Evolutionary conservation across 2,329 filamentous ascomycete species (phyloP).

Genomic region (Phoma sp.): DNA sequence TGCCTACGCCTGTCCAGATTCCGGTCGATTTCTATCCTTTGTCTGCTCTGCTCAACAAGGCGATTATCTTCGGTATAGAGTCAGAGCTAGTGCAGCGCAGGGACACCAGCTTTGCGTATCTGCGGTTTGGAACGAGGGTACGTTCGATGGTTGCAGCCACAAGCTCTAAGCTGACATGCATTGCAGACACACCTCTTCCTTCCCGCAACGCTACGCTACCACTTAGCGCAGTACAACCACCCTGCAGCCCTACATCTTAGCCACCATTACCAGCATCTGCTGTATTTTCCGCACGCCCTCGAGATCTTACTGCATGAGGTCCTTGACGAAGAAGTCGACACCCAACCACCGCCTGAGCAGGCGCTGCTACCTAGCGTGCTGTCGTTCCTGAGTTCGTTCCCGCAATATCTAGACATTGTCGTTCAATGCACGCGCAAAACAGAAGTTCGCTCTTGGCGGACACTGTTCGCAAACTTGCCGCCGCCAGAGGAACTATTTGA

Average conservation of each 20-base stretch:
- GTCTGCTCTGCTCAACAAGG: constrained; percentile 85
- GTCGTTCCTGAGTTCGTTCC: constrained; percentile 63
- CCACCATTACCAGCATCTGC: constrained; percentile 82
- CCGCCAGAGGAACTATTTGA: constrained; percentile 92
- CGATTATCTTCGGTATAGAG: constrained; percentile 88
- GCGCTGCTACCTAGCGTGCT: constrained; percentile 59
- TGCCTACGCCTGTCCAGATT: constrained; percentile 77
- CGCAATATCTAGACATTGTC: constrained; percentile 90
- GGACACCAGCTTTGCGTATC: constrained; percentile 88
- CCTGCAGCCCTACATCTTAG: constrained; percentile 81
- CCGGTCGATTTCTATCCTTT: constrained; percentile 95
- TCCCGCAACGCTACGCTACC: constrained; percentile 82
- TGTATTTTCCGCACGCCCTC: constrained; percentile 91
- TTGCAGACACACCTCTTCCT: constrained; percentile 89
- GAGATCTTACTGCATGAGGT: constrained; percentile 93
- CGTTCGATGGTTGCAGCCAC: constrained; percentile 40
- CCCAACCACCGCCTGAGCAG: constrained; percentile 53
- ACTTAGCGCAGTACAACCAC: constrained; percentile 77
- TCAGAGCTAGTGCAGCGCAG: constrained; percentile 91
- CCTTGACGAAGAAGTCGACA: constrained; percentile 91
- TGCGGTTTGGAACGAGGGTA: constrained; percentile 87
- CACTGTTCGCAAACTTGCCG: constrained; percentile 88
- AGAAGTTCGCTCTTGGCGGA: constrained; percentile 92
- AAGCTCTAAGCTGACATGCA: constrained; percentile 25
- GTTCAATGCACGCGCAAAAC: constrained; percentile 98